Evolutionary conservation across 208 protist genomes (phyloP).

Genomic region (Trypanosomatidae sp.): DNA sequence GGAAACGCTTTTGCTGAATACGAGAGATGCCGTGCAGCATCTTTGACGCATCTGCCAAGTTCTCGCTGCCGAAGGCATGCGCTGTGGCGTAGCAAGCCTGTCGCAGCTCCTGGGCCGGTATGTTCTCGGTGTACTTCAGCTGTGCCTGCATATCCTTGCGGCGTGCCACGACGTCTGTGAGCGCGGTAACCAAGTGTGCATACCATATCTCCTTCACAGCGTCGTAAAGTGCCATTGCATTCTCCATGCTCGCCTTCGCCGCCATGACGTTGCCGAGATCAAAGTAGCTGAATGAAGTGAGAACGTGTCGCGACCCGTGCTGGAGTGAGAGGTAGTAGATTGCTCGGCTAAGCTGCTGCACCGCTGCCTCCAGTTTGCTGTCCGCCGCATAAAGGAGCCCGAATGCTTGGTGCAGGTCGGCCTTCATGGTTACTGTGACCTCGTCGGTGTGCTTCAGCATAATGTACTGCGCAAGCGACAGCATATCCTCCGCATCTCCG

Average conservation of each 20-base stretch:
- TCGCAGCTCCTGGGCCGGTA: constrained; percentile 36
- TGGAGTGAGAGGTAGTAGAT: constrained; percentile 86
- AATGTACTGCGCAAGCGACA: constrained; percentile 86
- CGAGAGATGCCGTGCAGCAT: constrained; percentile 83
- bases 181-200: constrained; percentile 37
- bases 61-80: constrained; percentile 73
- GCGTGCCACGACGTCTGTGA: constrained; percentile 65
- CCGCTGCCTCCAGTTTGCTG: constrained; percentile 74
- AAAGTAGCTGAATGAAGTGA: constrained; percentile 91
- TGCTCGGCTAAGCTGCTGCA: constrained; percentile 82
- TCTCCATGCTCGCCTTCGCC: constrained; percentile 84
- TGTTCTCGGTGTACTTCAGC: constrained; percentile 72
- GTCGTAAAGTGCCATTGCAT: constrained; percentile 87
- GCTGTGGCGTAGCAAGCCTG: constrained; percentile 56
- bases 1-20: constrained; percentile 85
- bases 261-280: constrained; percentile 91
- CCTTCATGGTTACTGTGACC: constrained; percentile 58
- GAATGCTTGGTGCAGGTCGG: constrained; percentile 89
- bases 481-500: constrained; percentile 86
- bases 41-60: constrained; percentile 81
- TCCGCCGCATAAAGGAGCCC: constrained; percentile 88
- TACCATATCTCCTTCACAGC: constrained; percentile 89
- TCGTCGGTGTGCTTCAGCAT: constrained; percentile 66
- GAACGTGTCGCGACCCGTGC: constrained; percentile 74
- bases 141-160: constrained; percentile 45